Percentiles rank a stretch among this genome's conserved stretches.
phyloP scores from a whole-genome alignment of 768 basidiomycete genomes.

The Astraeus odoratus region DNA sequence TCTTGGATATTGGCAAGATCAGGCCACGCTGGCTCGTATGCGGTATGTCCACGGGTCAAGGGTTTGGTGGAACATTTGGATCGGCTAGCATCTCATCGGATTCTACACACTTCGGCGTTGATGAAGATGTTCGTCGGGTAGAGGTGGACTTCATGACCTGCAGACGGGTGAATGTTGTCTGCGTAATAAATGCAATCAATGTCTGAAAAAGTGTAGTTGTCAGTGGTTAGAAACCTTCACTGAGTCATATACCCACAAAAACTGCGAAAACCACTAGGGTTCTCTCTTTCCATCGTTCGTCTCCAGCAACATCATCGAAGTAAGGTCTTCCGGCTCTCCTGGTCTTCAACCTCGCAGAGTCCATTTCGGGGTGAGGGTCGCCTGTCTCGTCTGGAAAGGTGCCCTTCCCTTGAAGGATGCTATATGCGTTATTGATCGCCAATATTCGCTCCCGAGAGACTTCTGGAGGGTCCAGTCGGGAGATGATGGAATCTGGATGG shows the following conservation, averaged over 20 bases:
- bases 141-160: conserved; percentile 23
- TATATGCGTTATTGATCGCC: conserved; percentile 63
- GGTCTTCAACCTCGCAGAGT: conserved; percentile 38
- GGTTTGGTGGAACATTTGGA: not conserved
- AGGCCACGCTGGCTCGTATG: not conserved
- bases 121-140: conserved; percentile 2
- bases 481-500: conserved; percentile 61
- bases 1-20: too few species aligned
- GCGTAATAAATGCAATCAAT: conserved; percentile 26
- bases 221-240: not conserved
- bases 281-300: conserved; percentile 65
- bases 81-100: conserved; percentile 20
- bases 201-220: conserved; percentile 20
- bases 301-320: conserved; percentile 35
- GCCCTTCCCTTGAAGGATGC: conserved; percentile 47
- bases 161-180: conserved; percentile 25
- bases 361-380: conserved; percentile 15
- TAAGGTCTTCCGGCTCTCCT: conserved; percentile 35
- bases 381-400: conserved; percentile 14
- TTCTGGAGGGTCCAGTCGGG: conserved; percentile 36
- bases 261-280: conserved; percentile 50
- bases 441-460: conserved; percentile 60
- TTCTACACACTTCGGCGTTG: conserved; percentile 3
- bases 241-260: conserved; percentile 31
- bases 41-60: not conserved